A percentile compares a stretch with the other conserved stretches of the same genome.
Conservation (phyloP, 768 basidiomycete species). For the Psilocybe cubensis region DNA sequence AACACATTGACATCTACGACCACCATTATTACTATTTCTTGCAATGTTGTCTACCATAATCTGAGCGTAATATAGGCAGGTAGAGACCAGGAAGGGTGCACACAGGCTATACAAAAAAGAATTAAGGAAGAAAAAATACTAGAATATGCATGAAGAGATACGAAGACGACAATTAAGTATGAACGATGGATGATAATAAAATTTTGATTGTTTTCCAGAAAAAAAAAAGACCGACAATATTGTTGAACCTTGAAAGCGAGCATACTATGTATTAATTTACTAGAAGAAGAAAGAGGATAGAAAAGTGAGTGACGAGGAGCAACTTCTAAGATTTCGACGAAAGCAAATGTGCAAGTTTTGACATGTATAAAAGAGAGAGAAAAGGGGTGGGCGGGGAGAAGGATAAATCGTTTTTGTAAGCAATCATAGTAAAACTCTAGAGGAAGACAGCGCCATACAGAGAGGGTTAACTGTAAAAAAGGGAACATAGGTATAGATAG, state of each 20-base stretch:
- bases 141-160: constrained; percentile 9
- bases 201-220: too few relatives aligned
- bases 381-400: too few relatives aligned
- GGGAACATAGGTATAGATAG: constrained; percentile 8
- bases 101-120: constrained; percentile 22
- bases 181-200: too few relatives aligned
- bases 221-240: too few relatives aligned
- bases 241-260: too few relatives aligned
- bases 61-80: background rate
- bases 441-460: constrained; percentile 18
- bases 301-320: constrained; percentile 5
- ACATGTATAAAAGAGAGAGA: too few relatives aligned
- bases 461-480: constrained; percentile 6
- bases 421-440: constrained; percentile 5
- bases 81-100: background rate
- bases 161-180: constrained; percentile 17
- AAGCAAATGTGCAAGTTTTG: constrained; percentile 22
- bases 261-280: too few relatives aligned
- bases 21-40: background rate
- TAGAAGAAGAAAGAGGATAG: background rate
- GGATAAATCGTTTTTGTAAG: constrained; percentile 5
- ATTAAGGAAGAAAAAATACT: constrained; percentile 26
- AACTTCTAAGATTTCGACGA: constrained; percentile 20
- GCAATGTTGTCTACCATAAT: background rate
- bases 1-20: too few relatives aligned